Evolutionary conservation across 2,329 filamentous ascomycete species (phyloP).

Genomic region (Fusarium scirpi): DNA sequence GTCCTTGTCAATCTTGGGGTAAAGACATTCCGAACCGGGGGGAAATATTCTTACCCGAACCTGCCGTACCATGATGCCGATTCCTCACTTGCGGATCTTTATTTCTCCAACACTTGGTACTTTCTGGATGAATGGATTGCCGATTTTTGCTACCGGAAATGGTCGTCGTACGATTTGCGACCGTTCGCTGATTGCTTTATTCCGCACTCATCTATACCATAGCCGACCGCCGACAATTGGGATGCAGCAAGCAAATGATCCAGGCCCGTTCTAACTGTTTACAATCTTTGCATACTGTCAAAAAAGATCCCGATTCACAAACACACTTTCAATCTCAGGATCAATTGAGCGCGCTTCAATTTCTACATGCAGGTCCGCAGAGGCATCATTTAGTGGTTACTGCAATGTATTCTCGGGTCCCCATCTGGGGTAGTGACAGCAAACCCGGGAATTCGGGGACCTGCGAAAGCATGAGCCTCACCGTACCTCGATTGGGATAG

Average conservation of each 20-base stretch:
- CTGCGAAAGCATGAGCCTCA: neutral
- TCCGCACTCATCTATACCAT: accelerated
- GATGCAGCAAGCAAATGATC: no score
- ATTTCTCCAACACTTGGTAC: constrained; percentile 26
- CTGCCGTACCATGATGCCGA: constrained; percentile 29
- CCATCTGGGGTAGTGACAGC: neutral
- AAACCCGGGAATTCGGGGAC: neutral
- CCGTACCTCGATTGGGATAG: neutral
- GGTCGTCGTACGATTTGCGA: constrained; percentile 26
- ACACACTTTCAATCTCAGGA: neutral
- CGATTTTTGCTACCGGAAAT: constrained; percentile 18
- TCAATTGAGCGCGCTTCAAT: neutral
- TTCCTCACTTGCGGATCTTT: constrained; percentile 25
- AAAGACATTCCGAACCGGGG: neutral
- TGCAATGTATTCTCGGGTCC: neutral
- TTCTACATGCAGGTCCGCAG: neutral
- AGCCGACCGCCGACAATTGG: neutral
- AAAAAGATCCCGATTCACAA: accelerated
- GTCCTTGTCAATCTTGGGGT: constrained; percentile 20
- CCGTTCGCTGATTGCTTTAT: neutral
- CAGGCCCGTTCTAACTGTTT: no score
- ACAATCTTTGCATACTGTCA: no score
- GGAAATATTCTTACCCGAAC: constrained; percentile 38
- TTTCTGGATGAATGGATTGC: constrained; percentile 31
- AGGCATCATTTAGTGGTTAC: neutral